A percentile compares a stretch with the other conserved stretches of the same genome.
Evolutionary conservation across 2,329 filamentous ascomycete species (phyloP).

Genomic region (Xylaria sp.): DNA sequence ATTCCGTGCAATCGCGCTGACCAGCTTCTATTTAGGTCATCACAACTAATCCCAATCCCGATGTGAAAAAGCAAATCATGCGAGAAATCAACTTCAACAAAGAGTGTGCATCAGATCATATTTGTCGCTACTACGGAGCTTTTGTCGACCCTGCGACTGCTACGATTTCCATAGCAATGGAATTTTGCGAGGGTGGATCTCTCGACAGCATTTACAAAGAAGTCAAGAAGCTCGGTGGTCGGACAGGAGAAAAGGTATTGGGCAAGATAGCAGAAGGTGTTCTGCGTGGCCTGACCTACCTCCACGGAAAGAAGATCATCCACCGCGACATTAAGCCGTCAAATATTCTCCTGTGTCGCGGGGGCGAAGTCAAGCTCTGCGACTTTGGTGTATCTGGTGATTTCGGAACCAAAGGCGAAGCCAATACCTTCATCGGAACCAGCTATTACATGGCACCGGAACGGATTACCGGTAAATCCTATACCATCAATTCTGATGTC

Average conservation of each 20-base stretch:
- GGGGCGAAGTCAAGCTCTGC: conserved; percentile 93
- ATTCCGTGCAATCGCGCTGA: conserved; percentile 18
- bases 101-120: conserved; percentile 90
- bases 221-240: conserved; percentile 88
- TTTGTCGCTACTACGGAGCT: conserved; percentile 94
- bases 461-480: conserved; percentile 93
- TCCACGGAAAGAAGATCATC: conserved; percentile 94
- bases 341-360: conserved; percentile 89
- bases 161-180: conserved; percentile 98
- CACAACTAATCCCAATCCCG: conserved; percentile 94
- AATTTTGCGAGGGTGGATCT: conserved; percentile 95
- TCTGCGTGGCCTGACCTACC: conserved; percentile 85
- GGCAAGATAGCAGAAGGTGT: conserved; percentile 97
- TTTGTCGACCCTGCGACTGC: conserved; percentile 95
- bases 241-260: conserved; percentile 93
- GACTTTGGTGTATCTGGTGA: conserved; percentile 98
- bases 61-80: conserved; percentile 97
- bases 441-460: conserved; percentile 99
- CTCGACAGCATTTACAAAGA: conserved; percentile 96
- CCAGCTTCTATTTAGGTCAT: conserved; percentile 63
- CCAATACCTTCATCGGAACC: conserved; percentile 97
- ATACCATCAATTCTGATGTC: conserved; percentile 97
- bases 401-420: conserved; percentile 96
- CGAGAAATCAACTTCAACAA: conserved; percentile 97
- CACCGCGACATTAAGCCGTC: conserved; percentile 98